Conservation (phyloP, 1,139 yeast species). For the Pichia sp. region DNA sequence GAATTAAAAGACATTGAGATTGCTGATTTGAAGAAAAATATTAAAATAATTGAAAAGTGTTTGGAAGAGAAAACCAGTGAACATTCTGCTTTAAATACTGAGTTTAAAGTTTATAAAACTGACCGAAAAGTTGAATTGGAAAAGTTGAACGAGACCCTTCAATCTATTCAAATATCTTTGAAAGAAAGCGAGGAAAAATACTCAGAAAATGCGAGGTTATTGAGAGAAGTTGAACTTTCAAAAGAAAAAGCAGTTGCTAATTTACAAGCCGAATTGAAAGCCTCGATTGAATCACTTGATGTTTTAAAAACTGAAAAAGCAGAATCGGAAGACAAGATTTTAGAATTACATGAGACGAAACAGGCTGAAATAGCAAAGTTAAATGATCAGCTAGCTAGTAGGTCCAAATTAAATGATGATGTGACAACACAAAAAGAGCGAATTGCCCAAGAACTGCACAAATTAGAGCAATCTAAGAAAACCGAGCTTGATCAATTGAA, state of each 20-base stretch:
- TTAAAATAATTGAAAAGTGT: not conserved
- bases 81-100: not conserved
- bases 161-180: not conserved
- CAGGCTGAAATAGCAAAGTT: not conserved
- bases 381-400: not conserved
- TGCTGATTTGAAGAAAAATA: not conserved
- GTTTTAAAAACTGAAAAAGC: not conserved
- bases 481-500: not conserved
- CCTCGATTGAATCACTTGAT: not conserved
- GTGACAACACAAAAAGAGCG: not conserved
- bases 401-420: not conserved
- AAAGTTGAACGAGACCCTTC: not conserved
- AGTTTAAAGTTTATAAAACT: slow-evolving; percentile 1
- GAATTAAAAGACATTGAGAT: slow-evolving; percentile 3
- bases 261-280: not conserved
- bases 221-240: slow-evolving; percentile 1
- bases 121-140: slow-evolving; percentile 2
- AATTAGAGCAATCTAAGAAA: not conserved
- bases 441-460: not conserved
- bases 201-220: not conserved
- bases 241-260: slow-evolving; percentile 2
- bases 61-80: slow-evolving; percentile 2
- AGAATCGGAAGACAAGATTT: not conserved
- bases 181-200: not conserved
- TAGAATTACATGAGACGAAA: not conserved